Base-by-base conservation (phyloP, 2,329 filamentous ascomycete species). In the Alternaria dauci region DNA sequence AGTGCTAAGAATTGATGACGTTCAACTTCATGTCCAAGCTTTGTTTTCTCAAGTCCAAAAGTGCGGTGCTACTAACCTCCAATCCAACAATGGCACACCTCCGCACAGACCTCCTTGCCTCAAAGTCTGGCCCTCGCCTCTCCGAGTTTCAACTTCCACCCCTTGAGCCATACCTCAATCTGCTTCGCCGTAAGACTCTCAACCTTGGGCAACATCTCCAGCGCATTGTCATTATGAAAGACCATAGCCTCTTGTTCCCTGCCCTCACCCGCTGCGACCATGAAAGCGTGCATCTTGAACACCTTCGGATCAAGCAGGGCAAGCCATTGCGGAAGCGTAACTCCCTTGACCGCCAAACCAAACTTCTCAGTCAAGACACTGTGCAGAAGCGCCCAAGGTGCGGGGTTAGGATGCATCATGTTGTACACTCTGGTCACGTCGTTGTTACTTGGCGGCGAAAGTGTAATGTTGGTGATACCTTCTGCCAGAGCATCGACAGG, bases 361-460 rank as follows among this genome's bases (percentile, higher is more conserved):
- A 48, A 55, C 2, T 36, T 28, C 9, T 7, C 32, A 1, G 14
- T 20, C 26, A 55, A 16, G 12, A 46, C 44, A 8, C 32, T 30
- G 3, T 55, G 28, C 3, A 48, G 34, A 23, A 55, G 2, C 5
- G 6, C 34, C 23, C 39, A 55, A 14, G 52, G 52, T 11, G 34
- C 52, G 1, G 52, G 52, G 1, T 39, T 26, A n/a, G 52, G 52
- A 30, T 55, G 42, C 52, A 55, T 55, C 52, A 55, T 48, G n/a
- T 55, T 55, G 8, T 48, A 55, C 1, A 55, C 52, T 1, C 26
- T 46, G 9, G 12, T 25, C n/a, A 39, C 52, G 3, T 32, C 18
- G 42, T 48, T 42, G 25, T 46, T 28, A 18, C 23, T 47, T n/a
- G 8, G 46, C 9, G 12, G 52, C 8, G 52, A 39, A 7, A 28